A percentile compares a stretch with the other conserved stretches of the same genome.
Evolutionary conservation across 257 asterid genomes (phyloP).

Genomic region (Solanum chiquidenum): DNA sequence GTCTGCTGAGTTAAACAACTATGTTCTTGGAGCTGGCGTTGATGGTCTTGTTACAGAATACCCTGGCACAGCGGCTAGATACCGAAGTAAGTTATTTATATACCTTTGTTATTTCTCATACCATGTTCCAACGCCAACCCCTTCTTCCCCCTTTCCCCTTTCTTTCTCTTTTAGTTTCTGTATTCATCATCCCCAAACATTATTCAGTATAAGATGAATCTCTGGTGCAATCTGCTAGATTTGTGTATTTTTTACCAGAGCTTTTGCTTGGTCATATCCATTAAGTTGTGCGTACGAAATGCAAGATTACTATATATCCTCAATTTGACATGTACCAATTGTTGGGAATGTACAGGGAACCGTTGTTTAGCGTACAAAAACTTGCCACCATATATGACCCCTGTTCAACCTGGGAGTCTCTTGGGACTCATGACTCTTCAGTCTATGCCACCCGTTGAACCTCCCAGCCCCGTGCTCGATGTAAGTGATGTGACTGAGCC

Average conservation of each 20-base stretch:
- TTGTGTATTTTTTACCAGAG: not conserved
- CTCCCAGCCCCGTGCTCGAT: slow-evolving; percentile 54
- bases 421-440: slow-evolving; percentile 11
- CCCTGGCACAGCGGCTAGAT: slow-evolving; percentile 72
- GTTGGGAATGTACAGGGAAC: slow-evolving; percentile 38
- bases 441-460: slow-evolving; percentile 52
- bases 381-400: slow-evolving; percentile 46
- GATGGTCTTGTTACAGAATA: slow-evolving; percentile 53
- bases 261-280: not conserved
- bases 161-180: not conserved
- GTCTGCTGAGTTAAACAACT: slow-evolving; percentile 48
- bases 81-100: slow-evolving; percentile 49
- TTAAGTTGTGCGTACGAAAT: not conserved
- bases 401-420: slow-evolving; percentile 49
- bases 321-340: not conserved
- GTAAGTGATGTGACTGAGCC: slow-evolving; percentile 47
- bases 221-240: not conserved
- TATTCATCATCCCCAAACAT: not conserved
- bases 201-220: not conserved
- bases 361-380: slow-evolving; percentile 49
- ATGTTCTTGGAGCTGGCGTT: slow-evolving; percentile 7
- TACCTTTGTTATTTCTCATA: not conserved
- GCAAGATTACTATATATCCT: not conserved
- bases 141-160: not conserved
- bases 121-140: not conserved